These are phyloP conservation scores for Comarum palustre DNA, from an alignment of 306 rosid genomes.

Conservation along the genomic window DNA sequence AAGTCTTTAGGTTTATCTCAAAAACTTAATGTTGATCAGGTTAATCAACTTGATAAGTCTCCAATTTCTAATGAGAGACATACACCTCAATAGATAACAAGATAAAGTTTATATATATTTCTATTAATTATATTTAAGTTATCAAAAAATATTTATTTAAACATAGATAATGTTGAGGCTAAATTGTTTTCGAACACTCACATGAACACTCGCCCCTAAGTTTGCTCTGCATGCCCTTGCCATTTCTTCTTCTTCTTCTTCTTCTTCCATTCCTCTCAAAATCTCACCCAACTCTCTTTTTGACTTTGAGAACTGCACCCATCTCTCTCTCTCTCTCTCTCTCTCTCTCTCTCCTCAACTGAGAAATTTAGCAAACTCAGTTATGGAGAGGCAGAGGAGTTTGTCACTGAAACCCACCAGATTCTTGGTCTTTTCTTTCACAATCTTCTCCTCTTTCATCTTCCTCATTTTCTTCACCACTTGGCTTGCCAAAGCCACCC, in stretches of 20 bases:
- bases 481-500: slow-evolving; percentile 54
- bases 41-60: no score
- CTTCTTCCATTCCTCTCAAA: not conserved
- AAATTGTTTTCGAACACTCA: no score
- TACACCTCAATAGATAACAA: no score
- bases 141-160: no score
- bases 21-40: no score
- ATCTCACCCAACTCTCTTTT: slow-evolving; percentile 14
- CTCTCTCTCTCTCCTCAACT: not conserved
- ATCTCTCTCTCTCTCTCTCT: not conserved
- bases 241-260: not conserved
- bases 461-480: slow-evolving; percentile 54
- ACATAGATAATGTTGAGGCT: no score
- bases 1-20: no score
- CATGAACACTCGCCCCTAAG: not conserved
- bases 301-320: slow-evolving; percentile 9
- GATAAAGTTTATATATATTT: no score
- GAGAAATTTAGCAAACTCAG: not conserved
- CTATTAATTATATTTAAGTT: no score
- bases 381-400: slow-evolving; percentile 77
- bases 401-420: slow-evolving; percentile 74
- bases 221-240: not conserved
- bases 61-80: no score
- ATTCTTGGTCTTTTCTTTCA: slow-evolving; percentile 59
- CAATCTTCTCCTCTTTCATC: slow-evolving; percentile 59